phyloP scores from a whole-genome alignment of 495 filamentous ascomycete species.

The Aspergillus sclerotioniger region DNA sequence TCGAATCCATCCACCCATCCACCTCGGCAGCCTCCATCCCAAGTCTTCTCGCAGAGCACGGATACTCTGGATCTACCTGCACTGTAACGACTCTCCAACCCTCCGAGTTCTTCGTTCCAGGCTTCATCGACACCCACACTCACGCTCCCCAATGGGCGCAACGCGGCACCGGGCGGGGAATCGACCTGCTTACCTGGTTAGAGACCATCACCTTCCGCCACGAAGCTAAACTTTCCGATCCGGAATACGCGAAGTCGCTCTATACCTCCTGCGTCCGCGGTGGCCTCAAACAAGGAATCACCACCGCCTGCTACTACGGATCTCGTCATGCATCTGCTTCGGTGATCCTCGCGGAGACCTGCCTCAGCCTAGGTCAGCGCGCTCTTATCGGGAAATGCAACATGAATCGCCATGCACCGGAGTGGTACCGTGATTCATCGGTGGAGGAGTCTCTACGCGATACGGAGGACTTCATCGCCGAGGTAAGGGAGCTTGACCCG shows the following conservation, averaged over 20 bases:
- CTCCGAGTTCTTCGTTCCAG: constrained; percentile 57
- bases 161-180: constrained; percentile 57
- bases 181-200: constrained; percentile 59
- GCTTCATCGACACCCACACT: constrained; percentile 64
- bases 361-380: constrained; percentile 55
- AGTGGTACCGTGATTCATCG: constrained; percentile 55
- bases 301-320: constrained; percentile 65
- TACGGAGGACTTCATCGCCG: constrained; percentile 52
- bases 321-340: constrained; percentile 58
- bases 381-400: constrained; percentile 66
- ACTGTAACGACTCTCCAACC: constrained; percentile 41
- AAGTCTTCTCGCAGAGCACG: constrained; percentile 17
- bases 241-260: constrained; percentile 48
- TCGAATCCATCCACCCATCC: constrained; percentile 42
- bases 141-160: constrained; percentile 65
- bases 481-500: constrained; percentile 33
- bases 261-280: constrained; percentile 56
- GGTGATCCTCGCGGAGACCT: constrained; percentile 58
- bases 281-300: constrained; percentile 61
- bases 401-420: constrained; percentile 61
- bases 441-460: constrained; percentile 47
- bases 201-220: constrained; percentile 60
- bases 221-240: constrained; percentile 56
- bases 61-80: constrained; percentile 36
- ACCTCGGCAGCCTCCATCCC: constrained; percentile 40